Conservation (phyloP, 2,329 filamentous ascomycete genomes). For the Thermoascus crustaceus region DNA sequence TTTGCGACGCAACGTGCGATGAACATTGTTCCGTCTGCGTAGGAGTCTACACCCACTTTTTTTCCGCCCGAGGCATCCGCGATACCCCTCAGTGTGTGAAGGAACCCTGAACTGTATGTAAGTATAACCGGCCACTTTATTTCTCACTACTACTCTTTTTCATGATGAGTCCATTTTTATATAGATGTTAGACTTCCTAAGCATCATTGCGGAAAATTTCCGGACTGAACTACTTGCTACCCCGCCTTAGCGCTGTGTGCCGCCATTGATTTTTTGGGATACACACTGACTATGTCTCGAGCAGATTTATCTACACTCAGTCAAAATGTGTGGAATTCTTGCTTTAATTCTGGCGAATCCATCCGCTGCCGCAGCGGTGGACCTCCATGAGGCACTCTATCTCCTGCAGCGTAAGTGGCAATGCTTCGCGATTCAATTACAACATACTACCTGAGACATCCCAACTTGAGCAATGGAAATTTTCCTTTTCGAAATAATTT, state of each 20-base stretch:
- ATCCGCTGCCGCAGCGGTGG: constrained; percentile 47
- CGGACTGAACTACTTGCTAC: constrained; percentile 7
- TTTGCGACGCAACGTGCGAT: not conserved
- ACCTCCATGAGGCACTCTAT: constrained; percentile 64
- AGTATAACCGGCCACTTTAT: not conserved
- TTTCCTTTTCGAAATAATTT: not conserved
- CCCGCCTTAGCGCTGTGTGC: not conserved
- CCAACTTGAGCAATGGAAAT: not conserved
- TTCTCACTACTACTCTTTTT: constrained; percentile 6
- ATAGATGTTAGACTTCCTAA: constrained; percentile 45
- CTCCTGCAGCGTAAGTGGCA: constrained; percentile 52
- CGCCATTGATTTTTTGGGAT: not conserved
- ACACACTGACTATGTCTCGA: constrained; percentile 5
- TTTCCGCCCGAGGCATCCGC: not conserved
- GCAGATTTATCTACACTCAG: constrained; percentile 1
- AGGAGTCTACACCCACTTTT: not conserved
- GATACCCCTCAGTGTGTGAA: not conserved
- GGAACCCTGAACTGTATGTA: not conserved
- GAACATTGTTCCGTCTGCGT: not conserved
- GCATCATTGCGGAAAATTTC: constrained; percentile 34
- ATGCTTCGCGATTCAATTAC: not conserved
- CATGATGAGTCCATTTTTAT: constrained; percentile 37
- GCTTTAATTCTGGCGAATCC: constrained; percentile 53
- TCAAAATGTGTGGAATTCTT: constrained; percentile 55
- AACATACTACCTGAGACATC: no score